A percentile compares a stretch with the other conserved stretches of the same genome.
Evolutionary conservation across 1,284 basidiomycete species (phyloP).

Genomic region (Sporisorium graminicola): DNA sequence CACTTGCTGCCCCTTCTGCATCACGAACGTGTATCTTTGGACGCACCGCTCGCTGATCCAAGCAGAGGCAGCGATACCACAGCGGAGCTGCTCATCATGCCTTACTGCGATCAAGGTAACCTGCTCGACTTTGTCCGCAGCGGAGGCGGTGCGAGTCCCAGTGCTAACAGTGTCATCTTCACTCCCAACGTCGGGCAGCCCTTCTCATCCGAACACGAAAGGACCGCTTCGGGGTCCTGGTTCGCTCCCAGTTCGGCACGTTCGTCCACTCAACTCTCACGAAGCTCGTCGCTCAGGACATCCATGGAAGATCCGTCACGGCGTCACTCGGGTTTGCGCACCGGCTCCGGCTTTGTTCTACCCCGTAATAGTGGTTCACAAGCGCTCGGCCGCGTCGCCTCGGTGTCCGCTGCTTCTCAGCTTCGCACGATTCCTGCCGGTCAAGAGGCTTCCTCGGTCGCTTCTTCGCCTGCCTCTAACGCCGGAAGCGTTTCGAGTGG

Average conservation of each 20-base stretch:
- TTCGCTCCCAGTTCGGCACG: slow-evolving; percentile 28
- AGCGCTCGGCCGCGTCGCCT: slow-evolving; percentile 33
- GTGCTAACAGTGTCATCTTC: slow-evolving; percentile 12
- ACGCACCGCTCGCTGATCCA: not conserved
- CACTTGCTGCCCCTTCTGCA: slow-evolving; percentile 60
- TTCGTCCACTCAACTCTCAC: slow-evolving; percentile 24
- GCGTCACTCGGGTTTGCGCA: slow-evolving; percentile 27
- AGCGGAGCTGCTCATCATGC: slow-evolving; percentile 60
- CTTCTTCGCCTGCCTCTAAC: slow-evolving; percentile 41
- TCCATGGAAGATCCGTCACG: slow-evolving; percentile 29
- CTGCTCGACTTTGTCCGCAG: slow-evolving; percentile 59
- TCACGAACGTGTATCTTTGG: slow-evolving; percentile 45
- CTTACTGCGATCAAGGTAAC: slow-evolving; percentile 56
- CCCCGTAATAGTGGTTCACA: slow-evolving; percentile 19
- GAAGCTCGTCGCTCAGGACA: slow-evolving; percentile 39
- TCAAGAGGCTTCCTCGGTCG: slow-evolving; percentile 25
- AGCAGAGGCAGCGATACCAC: slow-evolving; percentile 2
- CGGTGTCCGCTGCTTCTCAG: slow-evolving; percentile 35
- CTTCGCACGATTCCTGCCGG: slow-evolving; percentile 51
- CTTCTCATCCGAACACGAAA: slow-evolving; percentile 24
- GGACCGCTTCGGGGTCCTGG: slow-evolving; percentile 41
- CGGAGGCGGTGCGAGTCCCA: slow-evolving; percentile 32
- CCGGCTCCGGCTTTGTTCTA: slow-evolving; percentile 42
- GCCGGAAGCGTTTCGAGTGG: slow-evolving; percentile 42
- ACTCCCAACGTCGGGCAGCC: slow-evolving; percentile 14